Evolutionary conservation across 2,329 filamentous ascomycete species (phyloP), one percentile per base, ranked within the genome.

Genomic region (Talaromyces verruculosus): DNA sequence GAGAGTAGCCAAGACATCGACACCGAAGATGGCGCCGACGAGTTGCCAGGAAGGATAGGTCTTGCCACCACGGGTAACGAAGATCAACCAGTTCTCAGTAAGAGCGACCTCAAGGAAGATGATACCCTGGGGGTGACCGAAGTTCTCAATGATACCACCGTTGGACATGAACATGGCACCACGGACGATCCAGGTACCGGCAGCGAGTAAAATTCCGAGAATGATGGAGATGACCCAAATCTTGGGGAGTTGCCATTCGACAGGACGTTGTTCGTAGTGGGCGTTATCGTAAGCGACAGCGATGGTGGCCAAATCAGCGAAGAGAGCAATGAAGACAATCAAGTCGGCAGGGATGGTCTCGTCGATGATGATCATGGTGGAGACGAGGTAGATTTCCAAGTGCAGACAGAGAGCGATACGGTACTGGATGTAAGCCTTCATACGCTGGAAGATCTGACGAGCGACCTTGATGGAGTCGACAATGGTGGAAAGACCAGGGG

Each of bases 61-160:
- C 77, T 86, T 83, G 70, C 85, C 87, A 71, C 89, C 91, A 86
- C 91, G 91, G 72, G 91, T 95, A 82, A 95, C 93, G 85, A 95
- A 95, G 81, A 95, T 95, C 66, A 95, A 87, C 91, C 91, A 95
- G 84, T 95, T 95, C 85, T 95, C 91, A 72, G 91, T 92, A 67
- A 95, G 87, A 25, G 90, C 92, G 79, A 94, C 89, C 82, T 95
- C 87, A 55, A 95, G 87, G 88, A 95, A 95, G 77, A 95, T 83
- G 65, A 91, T 87, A 73, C 89, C 88, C 79, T 91, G 88, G 68
- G 90, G 83, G 70, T 85, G 86, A 73, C 88, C 89, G 72, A 85
- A 91, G 79, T 88, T 88, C 79, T 90, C 84, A 71, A 91, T 85
- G 72, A 91, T 81, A 81, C 89, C 89, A 73, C 89, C 89, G 76